These are phyloP conservation scores for Pythium aristosporum DNA, from an alignment of 352 stramenopile species.

Conservation along the genomic window DNA sequence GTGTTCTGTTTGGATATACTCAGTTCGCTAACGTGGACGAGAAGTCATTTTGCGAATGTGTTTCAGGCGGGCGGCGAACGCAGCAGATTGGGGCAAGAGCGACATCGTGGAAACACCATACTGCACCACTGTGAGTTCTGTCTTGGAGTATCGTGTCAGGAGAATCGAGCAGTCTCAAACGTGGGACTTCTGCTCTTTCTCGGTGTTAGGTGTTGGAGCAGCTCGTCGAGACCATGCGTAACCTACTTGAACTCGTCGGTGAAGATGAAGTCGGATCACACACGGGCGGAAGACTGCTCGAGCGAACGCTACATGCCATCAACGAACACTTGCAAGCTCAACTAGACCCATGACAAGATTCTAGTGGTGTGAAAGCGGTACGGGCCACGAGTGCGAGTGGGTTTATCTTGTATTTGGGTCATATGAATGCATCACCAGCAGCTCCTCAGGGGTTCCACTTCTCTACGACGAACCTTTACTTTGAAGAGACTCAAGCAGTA, in stretches of 20 bases:
- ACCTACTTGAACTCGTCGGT: conserved; percentile 5
- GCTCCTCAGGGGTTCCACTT: conserved; percentile 18
- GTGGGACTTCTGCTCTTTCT: not conserved
- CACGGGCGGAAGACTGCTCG: conserved; percentile 7
- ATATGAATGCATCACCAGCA: conserved; percentile 23
- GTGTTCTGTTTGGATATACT: not conserved
- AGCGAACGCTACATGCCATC: conserved; percentile 7
- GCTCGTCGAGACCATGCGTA: conserved; percentile 2
- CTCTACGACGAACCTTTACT: conserved; percentile 22
- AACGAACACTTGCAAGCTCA: not conserved
- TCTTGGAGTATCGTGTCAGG: not conserved
- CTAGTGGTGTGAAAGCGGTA: conserved; percentile 1
- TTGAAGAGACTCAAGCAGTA: conserved; percentile 10
- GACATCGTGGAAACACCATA: conserved; percentile 4
- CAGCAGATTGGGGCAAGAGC: not conserved
- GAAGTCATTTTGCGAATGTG: conserved; percentile 18
- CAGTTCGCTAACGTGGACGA: not conserved
- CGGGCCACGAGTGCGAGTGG: not conserved
- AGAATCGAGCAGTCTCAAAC: not conserved
- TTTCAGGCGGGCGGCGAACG: not conserved
- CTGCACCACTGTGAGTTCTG: conserved; percentile 4
- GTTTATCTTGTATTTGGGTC: conserved; percentile 22
- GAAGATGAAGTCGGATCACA: conserved; percentile 11
- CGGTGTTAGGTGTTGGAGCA: conserved; percentile 13
- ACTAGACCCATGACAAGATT: not conserved